Evolutionary conservation across 176 grass and related monocot genomes (phyloP).

Genomic region (Oryza nivara): DNA sequence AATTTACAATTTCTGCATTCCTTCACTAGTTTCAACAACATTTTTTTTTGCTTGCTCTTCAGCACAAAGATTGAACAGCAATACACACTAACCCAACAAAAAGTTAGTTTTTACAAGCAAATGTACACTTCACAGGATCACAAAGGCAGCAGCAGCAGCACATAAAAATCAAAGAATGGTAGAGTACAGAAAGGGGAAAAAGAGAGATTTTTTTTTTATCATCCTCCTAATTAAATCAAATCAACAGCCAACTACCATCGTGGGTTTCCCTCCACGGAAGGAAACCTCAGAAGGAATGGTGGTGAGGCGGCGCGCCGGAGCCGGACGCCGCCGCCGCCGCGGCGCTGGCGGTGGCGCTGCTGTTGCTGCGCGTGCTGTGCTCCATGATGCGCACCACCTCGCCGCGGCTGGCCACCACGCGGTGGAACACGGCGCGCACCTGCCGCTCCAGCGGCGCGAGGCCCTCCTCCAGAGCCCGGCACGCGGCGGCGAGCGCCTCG

Average conservation of each 20-base stretch:
- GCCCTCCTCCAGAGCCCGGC: conserved; percentile 66
- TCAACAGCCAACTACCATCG: not conserved
- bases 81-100: conserved; percentile 26
- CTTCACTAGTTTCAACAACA: not conserved
- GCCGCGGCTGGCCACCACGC: conserved; percentile 61
- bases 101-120: conserved; percentile 49
- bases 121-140: conserved; percentile 36
- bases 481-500: conserved; percentile 60
- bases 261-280: not conserved
- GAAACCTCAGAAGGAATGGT: conserved; percentile 45
- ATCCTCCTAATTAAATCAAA: conserved; percentile 4
- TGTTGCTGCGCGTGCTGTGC: conserved; percentile 46
- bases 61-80: conserved; percentile 14
- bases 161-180: conserved; percentile 55
- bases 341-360: not conserved
- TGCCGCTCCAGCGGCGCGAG: conserved; percentile 74
- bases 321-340: conserved; percentile 28
- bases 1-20: conserved; percentile 1
- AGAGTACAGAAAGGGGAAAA: not conserved
- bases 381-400: conserved; percentile 67
- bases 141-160: not conserved
- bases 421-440: conserved; percentile 85
- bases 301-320: conserved; percentile 33
- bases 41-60: conserved; percentile 19
- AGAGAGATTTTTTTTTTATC: not conserved